These are phyloP conservation scores for Eimeria brunetti DNA, from an alignment of 169 alveolate species.

Conservation along the genomic window DNA sequence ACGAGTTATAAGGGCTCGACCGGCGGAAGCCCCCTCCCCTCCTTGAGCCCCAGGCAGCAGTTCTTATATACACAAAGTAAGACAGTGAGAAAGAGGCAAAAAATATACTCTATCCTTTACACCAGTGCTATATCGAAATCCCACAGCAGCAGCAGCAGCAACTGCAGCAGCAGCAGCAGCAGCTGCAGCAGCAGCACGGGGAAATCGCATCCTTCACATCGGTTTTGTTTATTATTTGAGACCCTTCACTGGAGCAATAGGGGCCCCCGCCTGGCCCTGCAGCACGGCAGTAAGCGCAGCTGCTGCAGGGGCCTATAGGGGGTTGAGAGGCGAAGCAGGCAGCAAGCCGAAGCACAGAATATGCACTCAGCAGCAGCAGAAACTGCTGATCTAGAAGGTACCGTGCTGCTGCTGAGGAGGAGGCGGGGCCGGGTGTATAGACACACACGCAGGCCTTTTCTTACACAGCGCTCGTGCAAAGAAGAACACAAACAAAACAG, in stretches of 20 bases:
- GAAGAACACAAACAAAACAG: not conserved
- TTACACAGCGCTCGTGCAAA: not conserved
- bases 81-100: too few species aligned
- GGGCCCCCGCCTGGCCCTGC: not conserved
- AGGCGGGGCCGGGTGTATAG: not conserved
- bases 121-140: too few species aligned
- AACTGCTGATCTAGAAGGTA: not conserved
- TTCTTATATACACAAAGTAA: too few species aligned
- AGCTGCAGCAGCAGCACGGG: not conserved
- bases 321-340: not conserved
- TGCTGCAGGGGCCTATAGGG: not conserved
- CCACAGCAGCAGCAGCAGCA: slow-evolving; percentile 2
- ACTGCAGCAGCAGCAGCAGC: not conserved
- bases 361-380: not conserved
- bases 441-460: not conserved
- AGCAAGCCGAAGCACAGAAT: not conserved
- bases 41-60: too few species aligned
- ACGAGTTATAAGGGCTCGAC: too few species aligned
- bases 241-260: not conserved
- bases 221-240: not conserved
- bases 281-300: not conserved
- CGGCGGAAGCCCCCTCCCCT: too few species aligned
- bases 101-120: too few species aligned
- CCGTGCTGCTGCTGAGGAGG: not conserved
- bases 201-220: not conserved